phyloP scores from a whole-genome alignment of 164 flowering plant species.

The Stephania cephalantha region DNA sequence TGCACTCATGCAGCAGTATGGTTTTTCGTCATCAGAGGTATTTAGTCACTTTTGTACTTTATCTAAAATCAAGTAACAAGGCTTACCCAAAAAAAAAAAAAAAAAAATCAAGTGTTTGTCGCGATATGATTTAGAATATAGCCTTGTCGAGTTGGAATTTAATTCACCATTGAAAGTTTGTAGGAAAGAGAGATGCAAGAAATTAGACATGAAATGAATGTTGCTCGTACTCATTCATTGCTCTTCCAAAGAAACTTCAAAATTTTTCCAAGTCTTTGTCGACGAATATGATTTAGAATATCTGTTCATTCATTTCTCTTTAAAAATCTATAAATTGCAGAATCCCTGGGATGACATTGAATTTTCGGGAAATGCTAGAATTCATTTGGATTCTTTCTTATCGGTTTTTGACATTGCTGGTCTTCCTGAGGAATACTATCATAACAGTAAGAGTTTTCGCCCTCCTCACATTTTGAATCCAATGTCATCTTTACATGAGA shows the following conservation, averaged over 20 bases:
- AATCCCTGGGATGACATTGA: constrained; percentile 87
- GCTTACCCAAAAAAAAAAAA: too few relatives aligned
- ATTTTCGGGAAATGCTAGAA: constrained; percentile 61
- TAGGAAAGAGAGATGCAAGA: background rate
- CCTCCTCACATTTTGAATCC: constrained; percentile 1
- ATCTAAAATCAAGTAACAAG: background rate
- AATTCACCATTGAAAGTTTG: background rate
- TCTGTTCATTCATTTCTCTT: background rate
- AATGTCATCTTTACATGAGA: background rate
- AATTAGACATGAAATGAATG: background rate
- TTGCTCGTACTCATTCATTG: background rate
- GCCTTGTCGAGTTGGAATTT: background rate
- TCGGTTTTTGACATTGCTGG: constrained; percentile 88
- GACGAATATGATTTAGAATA: background rate
- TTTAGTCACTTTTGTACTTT: background rate
- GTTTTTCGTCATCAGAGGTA: constrained; percentile 87
- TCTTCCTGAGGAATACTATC: constrained; percentile 73
- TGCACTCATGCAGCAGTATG: constrained; percentile 78
- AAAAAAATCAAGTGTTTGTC: too few relatives aligned
- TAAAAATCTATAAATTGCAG: constrained; percentile 31
- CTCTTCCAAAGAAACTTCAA: background rate
- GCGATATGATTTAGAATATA: background rate
- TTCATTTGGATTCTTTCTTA: constrained; percentile 88
- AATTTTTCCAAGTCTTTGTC: background rate
- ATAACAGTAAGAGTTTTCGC: constrained; percentile 50